These are phyloP conservation scores for Morella rubra DNA, from an alignment of 306 rosid genomes.

Conservation along the genomic window DNA sequence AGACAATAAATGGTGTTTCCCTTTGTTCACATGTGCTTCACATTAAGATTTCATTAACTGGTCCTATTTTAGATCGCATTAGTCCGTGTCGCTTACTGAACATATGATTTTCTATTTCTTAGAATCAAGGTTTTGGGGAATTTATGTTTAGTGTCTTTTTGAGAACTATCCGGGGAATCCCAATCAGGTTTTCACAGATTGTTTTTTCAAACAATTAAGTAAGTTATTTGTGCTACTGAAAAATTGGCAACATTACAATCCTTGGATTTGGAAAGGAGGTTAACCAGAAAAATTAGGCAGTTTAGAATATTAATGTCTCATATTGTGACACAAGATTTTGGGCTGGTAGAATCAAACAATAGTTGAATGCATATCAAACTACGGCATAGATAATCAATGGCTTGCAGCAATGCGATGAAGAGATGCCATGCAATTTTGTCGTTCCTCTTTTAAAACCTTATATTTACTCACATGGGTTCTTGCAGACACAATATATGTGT, in stretches of 20 bases:
- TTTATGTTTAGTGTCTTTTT: background rate
- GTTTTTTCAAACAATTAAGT: background rate
- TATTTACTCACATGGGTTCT: background rate
- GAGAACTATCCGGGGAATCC: background rate
- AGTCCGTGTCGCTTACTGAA: background rate
- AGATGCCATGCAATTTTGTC: background rate
- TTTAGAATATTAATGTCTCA: too few relatives aligned
- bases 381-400: background rate
- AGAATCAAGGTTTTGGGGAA: constrained; percentile 4
- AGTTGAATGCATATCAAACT: background rate
- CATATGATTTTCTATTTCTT: background rate
- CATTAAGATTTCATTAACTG: too few relatives aligned
- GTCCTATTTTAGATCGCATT: too few relatives aligned
- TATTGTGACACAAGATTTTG: background rate
- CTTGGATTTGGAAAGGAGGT: too few relatives aligned
- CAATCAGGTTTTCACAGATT: background rate
- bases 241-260: background rate
- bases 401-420: background rate
- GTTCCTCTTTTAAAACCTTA: background rate
- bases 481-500: too few relatives aligned
- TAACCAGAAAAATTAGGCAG: too few relatives aligned
- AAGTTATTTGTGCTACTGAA: background rate
- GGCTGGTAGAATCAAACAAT: background rate
- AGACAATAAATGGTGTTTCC: background rate
- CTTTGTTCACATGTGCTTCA: too few relatives aligned